These are phyloP conservation scores for Lophium mytilinum DNA, from an alignment of 495 filamentous ascomycete genomes.

Conservation along the genomic window DNA sequence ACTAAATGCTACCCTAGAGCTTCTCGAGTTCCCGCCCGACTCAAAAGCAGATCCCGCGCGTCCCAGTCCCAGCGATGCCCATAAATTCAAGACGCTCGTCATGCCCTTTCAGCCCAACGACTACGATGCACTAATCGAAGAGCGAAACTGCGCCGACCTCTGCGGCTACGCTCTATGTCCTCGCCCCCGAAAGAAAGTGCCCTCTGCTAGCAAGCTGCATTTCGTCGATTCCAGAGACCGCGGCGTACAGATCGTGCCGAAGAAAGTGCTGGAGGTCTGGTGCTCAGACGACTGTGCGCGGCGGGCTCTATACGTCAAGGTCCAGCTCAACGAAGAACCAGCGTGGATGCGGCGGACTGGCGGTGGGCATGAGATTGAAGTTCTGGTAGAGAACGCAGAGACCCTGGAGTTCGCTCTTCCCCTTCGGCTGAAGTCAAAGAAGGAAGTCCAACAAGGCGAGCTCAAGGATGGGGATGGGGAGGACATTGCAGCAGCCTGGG, in stretches of 20 bases:
- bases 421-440: conserved; percentile 10
- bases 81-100: conserved; percentile 50
- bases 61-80: conserved; percentile 50
- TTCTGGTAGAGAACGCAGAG: conserved; percentile 26
- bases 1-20: conserved; percentile 58
- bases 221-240: conserved; percentile 44
- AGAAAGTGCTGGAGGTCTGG: conserved; percentile 72
- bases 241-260: conserved; percentile 48
- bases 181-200: conserved; percentile 41
- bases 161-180: conserved; percentile 83
- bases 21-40: conserved; percentile 51
- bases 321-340: conserved; percentile 72
- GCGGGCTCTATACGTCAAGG: conserved; percentile 71
- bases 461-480: conserved; percentile 21
- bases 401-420: conserved; percentile 13
- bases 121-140: conserved; percentile 76
- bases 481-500: conserved; percentile 26
- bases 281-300: conserved; percentile 73
- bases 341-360: conserved; percentile 55
- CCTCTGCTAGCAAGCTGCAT: conserved; percentile 39
- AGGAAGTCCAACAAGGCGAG: conserved; percentile 6
- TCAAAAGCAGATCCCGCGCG: conserved; percentile 46
- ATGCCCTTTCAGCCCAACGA: conserved; percentile 71
- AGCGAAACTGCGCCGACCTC: conserved; percentile 67
- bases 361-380: conserved; percentile 15